Conservation (phyloP, 2,329 filamentous ascomycete genomes). For the Trichoderma brevicompactum region DNA sequence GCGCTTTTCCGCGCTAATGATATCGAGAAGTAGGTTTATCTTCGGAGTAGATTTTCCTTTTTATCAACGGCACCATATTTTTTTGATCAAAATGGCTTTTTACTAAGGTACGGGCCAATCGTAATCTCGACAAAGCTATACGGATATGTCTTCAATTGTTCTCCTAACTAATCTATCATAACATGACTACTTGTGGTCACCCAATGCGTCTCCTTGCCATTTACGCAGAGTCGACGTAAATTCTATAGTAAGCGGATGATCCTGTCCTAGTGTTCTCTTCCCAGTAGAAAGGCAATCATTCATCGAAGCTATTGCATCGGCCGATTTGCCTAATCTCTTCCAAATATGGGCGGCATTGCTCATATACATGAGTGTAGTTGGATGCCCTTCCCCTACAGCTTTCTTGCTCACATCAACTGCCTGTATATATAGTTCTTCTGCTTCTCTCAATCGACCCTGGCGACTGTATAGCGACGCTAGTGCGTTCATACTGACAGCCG, state of each 20-base stretch:
- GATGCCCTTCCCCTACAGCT: conserved; percentile 11
- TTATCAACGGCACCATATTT: too few species aligned
- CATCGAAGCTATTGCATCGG: not conserved
- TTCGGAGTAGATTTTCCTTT: too few species aligned
- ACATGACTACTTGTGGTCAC: not conserved
- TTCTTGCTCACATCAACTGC: not conserved
- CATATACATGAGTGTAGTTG: not conserved
- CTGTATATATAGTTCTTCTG: not conserved
- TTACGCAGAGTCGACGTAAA: not conserved
- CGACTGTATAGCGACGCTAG: too few species aligned
- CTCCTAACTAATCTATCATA: not conserved
- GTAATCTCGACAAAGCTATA: too few species aligned
- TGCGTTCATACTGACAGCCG: too few species aligned
- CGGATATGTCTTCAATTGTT: too few species aligned
- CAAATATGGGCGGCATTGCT: not conserved
- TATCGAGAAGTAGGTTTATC: too few species aligned
- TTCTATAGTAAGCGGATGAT: not conserved
- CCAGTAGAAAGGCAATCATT: not conserved
- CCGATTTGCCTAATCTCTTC: not conserved
- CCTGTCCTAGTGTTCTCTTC: not conserved
- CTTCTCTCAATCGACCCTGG: not conserved
- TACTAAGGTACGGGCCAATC: too few species aligned
- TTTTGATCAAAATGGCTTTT: too few species aligned
- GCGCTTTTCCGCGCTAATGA: too few species aligned
- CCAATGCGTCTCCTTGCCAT: not conserved